Evolutionary conservation across 768 basidiomycete species (phyloP), one percentile per base, ranked within the genome.

Genomic region (Boletales sp.): DNA sequence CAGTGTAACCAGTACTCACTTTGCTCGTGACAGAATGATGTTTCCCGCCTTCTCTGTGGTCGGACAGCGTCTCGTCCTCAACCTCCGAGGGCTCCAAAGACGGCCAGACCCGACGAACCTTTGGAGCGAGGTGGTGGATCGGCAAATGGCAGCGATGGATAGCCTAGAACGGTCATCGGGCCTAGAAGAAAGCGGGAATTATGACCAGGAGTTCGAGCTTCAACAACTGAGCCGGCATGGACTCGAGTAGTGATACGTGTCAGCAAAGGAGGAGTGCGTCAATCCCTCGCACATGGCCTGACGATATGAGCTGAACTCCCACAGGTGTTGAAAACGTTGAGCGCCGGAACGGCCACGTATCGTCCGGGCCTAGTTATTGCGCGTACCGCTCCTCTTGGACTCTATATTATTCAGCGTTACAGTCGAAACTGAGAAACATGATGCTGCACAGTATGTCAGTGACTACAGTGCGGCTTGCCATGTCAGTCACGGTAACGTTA

Each of bases 11-110:
- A 17, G 3, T 11, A 8, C 10, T 32, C 13, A 11, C 7, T 12
- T 31, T 3, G 6, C 9, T 3, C 8, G 18, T 27, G 2, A 9
- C 19, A 60, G 61, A 21, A 0, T 57, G 4, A 44, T 58, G 19
- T 43, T 18, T 14, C 52, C 57, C 1, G 12, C 60, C 7, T 12
- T 61, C 9, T 34, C 45, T 2, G 15, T 63, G 36, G 48, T 51
- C 42, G 65, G 48, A 43, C 66, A 51, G 50, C 67, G 55, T 40
- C 63, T 57, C 45, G 60, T 56, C 31, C 50, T 57, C 48, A 65
- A 58, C 48, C 56, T 58, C 14, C 50, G 47, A 12, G 24, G 35
- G 53, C 54, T 60, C 4, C 49, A 42, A 18, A 14, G 21, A 17
- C 44, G 5, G 1, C 42, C 40, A 0, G 44, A 57, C 29, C 36